Evolutionary conservation across 495 filamentous ascomycete species (phyloP).

Genomic region (Mytilinidion resinicola): DNA sequence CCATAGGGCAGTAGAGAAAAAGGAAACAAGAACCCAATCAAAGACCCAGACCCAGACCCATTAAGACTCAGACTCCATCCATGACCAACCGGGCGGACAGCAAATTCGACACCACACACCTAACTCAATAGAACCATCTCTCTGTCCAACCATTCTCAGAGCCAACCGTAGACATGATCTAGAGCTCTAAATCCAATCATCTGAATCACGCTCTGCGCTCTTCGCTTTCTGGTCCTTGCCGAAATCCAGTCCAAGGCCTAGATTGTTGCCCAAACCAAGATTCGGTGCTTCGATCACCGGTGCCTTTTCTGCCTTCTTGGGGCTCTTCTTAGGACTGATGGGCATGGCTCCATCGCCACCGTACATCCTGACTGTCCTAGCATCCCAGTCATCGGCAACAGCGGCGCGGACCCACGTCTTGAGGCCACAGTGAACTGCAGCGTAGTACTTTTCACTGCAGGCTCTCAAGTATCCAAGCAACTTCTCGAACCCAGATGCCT

Average conservation of each 20-base stretch:
- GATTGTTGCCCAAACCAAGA: conserved; percentile 31
- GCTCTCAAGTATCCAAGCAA: conserved; percentile 78
- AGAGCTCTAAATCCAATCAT: background rate
- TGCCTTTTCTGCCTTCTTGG: conserved; percentile 33
- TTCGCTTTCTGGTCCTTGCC: background rate
- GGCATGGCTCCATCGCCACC: conserved; percentile 35
- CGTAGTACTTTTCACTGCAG: conserved; percentile 97
- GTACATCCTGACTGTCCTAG: conserved; percentile 66
- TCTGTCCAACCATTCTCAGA: no score
- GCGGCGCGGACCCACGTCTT: conserved; percentile 87
- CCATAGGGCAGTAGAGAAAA: no score
- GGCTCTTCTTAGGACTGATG: conserved; percentile 32
- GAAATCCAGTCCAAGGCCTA: conserved; percentile 15
- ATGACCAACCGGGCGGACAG: no score
- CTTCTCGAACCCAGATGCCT: conserved; percentile 86
- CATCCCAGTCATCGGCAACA: conserved; percentile 79
- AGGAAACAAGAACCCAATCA: no score
- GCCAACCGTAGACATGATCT: no score
- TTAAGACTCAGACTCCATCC: no score
- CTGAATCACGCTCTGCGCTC: background rate
- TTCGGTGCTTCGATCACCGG: conserved; percentile 32
- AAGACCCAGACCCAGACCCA: no score
- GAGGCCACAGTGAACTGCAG: conserved; percentile 78
- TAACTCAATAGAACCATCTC: no score
- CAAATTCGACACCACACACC: no score